Conservation (phyloP, 179 eudicot species). For the Camellia oleifera region DNA sequence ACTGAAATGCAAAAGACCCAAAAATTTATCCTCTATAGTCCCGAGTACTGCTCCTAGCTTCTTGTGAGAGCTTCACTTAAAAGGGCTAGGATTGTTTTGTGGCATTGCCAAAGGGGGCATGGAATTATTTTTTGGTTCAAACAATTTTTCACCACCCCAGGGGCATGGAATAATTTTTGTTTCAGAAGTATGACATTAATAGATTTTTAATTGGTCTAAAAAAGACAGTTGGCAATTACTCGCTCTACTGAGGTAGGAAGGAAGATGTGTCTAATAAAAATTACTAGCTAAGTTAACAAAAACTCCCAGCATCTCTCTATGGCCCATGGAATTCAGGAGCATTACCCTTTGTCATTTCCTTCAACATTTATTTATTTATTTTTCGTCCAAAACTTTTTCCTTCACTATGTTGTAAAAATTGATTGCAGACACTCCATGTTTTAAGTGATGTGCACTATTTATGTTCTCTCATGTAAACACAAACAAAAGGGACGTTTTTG, state of each 20-base stretch:
- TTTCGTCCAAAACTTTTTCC: background rate
- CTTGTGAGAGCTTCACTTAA: too few relatives aligned
- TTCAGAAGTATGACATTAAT: too few relatives aligned
- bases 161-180: too few relatives aligned
- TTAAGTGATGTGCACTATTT: background rate
- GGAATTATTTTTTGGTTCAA: too few relatives aligned
- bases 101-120: too few relatives aligned
- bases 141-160: too few relatives aligned
- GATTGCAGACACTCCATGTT: background rate
- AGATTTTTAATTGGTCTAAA: background rate
- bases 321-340: background rate
- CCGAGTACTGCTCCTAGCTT: too few relatives aligned
- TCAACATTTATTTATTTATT: background rate
- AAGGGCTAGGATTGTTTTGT: too few relatives aligned
- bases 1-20: too few relatives aligned
- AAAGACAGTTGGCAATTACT: conserved; percentile 2
- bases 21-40: too few relatives aligned
- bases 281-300: background rate
- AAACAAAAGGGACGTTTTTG: conserved; percentile 5
- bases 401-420: background rate
- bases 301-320: background rate
- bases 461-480: background rate
- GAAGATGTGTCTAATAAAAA: conserved; percentile 1
- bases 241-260: background rate
- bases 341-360: background rate